These are phyloP conservation scores for Rubia occidens DNA, from an alignment of 305 asterid species.

Conservation along the genomic window DNA sequence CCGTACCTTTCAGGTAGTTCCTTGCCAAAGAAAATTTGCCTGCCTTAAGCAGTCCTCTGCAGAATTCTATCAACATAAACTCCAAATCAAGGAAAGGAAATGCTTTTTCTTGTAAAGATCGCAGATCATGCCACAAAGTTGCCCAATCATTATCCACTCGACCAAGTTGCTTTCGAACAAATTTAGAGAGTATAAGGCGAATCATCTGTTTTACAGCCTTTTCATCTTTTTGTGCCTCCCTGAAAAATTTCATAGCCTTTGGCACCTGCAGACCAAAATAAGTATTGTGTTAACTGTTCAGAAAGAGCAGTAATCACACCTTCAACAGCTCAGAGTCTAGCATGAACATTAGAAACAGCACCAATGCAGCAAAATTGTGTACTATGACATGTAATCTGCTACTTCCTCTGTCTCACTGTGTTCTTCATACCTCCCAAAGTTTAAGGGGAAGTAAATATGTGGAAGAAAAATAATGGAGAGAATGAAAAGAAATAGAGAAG, in stretches of 20 bases:
- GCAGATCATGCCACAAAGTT: slow-evolving; percentile 92
- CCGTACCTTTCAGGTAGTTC: slow-evolving; percentile 84
- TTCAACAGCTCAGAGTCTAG: neutral
- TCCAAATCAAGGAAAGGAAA: slow-evolving; percentile 85
- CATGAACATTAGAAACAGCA: neutral
- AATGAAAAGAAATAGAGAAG: neutral
- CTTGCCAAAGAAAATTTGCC: slow-evolving; percentile 89
- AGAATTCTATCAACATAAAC: slow-evolving; percentile 80
- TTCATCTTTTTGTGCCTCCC: slow-evolving; percentile 56
- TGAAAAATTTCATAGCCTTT: slow-evolving; percentile 73
- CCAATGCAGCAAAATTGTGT: neutral
- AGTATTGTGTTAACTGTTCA: neutral
- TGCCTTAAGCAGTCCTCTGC: slow-evolving; percentile 96
- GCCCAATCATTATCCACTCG: slow-evolving; percentile 96
- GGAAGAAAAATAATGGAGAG: neutral
- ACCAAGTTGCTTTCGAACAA: slow-evolving; percentile 72
- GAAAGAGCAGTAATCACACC: slow-evolving; percentile 3
- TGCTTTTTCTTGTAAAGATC: slow-evolving; percentile 84
- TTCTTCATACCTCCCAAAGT: neutral
- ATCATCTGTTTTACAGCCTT: slow-evolving; percentile 85
- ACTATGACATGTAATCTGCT: neutral
- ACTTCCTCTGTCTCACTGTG: neutral
- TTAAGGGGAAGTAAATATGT: neutral
- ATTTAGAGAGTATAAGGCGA: slow-evolving; percentile 91
- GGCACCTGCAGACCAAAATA: slow-evolving; percentile 50